Conservation (phyloP, 2,329 filamentous ascomycete genomes). For the Thelonectria blattea region DNA sequence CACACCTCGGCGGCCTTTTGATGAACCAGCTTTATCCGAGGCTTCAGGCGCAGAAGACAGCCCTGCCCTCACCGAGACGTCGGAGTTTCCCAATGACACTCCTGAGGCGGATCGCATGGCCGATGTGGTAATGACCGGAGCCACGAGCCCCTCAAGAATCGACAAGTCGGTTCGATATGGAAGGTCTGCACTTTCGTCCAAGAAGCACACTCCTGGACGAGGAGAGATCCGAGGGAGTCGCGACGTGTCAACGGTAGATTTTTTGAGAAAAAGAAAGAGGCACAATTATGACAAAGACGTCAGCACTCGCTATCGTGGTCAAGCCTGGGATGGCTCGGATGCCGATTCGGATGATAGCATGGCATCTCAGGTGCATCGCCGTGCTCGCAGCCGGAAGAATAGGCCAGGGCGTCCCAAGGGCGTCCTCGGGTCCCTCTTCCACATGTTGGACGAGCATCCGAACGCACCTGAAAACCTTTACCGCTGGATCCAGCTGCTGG, state of each 20-base stretch:
- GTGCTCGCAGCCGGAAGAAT: slow-evolving; percentile 35
- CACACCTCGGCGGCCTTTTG: slow-evolving; percentile 64
- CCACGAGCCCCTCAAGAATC: slow-evolving; percentile 54
- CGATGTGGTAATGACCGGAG: slow-evolving; percentile 49
- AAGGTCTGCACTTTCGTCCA: slow-evolving; percentile 47
- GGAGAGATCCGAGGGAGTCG: slow-evolving; percentile 65
- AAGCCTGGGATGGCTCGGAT: slow-evolving; percentile 53
- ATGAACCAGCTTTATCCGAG: slow-evolving; percentile 60
- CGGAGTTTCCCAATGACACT: slow-evolving; percentile 58
- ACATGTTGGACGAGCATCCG: slow-evolving; percentile 62
- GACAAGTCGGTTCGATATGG: slow-evolving; percentile 55
- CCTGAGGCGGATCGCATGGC: slow-evolving; percentile 57
- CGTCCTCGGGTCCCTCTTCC: slow-evolving; percentile 53
- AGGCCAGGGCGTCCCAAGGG: slow-evolving; percentile 31
- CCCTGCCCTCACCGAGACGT: slow-evolving; percentile 63
- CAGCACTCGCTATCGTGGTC: slow-evolving; percentile 52
- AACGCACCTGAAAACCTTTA: slow-evolving; percentile 65
- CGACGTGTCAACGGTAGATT: slow-evolving; percentile 48
- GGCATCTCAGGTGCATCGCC: slow-evolving; percentile 29
- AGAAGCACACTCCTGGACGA: slow-evolving; percentile 59
- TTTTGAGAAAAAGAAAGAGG: slow-evolving; percentile 61
- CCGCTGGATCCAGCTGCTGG: slow-evolving; percentile 63
- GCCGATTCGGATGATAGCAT: slow-evolving; percentile 54
- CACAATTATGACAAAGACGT: slow-evolving; percentile 59
- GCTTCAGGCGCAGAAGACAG: slow-evolving; percentile 65